phyloP scores from a whole-genome alignment of 2,329 filamentous ascomycete species.

The Neofusicoccum umdonicola region DNA sequence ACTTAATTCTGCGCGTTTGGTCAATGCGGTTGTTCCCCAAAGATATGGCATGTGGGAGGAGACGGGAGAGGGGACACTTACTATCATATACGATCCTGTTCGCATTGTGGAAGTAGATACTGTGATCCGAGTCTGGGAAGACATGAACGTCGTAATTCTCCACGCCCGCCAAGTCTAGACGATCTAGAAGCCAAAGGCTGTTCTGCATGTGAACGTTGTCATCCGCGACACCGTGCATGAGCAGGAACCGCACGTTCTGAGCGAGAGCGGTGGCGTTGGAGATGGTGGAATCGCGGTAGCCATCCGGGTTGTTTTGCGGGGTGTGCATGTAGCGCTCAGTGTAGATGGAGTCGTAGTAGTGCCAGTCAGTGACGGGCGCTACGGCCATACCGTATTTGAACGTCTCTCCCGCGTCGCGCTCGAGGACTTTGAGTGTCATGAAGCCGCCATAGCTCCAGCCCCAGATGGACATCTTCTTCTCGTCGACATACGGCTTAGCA shows the following conservation, averaged over 20 bases:
- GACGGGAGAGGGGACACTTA: constrained; percentile 50
- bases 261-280: constrained; percentile 70
- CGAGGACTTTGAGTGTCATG: constrained; percentile 90
- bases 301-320: constrained; percentile 73
- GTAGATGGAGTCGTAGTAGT: constrained; percentile 91
- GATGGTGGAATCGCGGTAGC: constrained; percentile 75
- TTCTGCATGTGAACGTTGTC: constrained; percentile 99
- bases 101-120: constrained; percentile 92
- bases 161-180: constrained; percentile 74
- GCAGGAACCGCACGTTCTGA: constrained; percentile 78
- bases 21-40: not conserved
- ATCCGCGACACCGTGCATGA: constrained; percentile 96
- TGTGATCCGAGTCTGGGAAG: constrained; percentile 94
- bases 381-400: constrained; percentile 98
- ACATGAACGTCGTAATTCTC: constrained; percentile 97
- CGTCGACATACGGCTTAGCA: constrained; percentile 77
- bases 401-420: constrained; percentile 82
- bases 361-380: constrained; percentile 97
- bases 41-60: not conserved
- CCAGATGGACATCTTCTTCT: constrained; percentile 84
- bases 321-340: constrained; percentile 97
- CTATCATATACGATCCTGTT: constrained; percentile 90
- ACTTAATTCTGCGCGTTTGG: constrained; percentile 59
- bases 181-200: constrained; percentile 81
- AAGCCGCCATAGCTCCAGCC: constrained; percentile 98